Base-by-base conservation (phyloP, 805 yeast species). In the Saccharomycopsis fodiens region DNA sequence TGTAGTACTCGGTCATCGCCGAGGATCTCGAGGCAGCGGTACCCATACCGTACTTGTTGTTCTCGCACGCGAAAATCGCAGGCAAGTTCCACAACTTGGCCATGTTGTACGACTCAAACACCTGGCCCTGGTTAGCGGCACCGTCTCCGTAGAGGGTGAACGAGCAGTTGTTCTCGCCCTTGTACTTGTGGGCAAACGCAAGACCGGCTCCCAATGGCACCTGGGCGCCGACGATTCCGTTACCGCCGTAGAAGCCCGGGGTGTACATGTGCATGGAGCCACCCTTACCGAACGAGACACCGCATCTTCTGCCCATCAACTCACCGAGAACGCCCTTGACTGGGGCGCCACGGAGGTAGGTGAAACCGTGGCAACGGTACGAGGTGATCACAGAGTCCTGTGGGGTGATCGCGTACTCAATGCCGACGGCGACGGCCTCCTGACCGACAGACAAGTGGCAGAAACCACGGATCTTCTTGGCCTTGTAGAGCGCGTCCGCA, bases 41-140 rank as follows among this genome's bases (percentile, higher is more conserved):
- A 73, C 98, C 98, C 98, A 93, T 93, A 77, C 98, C 98, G 68
- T 93, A 93, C 73, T 88, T 93, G 82, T 93, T 93, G 78, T 93
- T 93, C 72, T 93, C 98, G 76, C 98, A 93, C 53, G 93, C 87
- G 63, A 87, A 93, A 54, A 93, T 70, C 64, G 86, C 83, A 57
- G 98, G 98, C 63, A 93, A 76, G 70, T 89, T 81, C 96, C 96
- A 93, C 65, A 93, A 78, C 72, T 93, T 93, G 62, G 98, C 98
- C 97, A 93, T 93, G 80, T 93, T 93, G 78, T 76, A 93, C 44
- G 97, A 66, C 74, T 93, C 98, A 59, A 93, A 93, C 52, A 89
- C 97, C 74, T 93, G 98, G 66, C 98, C 98, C 73, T 93, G 98
- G 76, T 93, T 93, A 54, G 97, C 82, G 44, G 98, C 98, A 78